Evolutionary conservation across 768 basidiomycete species (phyloP).

Genomic region (Tulasnella sp.): DNA sequence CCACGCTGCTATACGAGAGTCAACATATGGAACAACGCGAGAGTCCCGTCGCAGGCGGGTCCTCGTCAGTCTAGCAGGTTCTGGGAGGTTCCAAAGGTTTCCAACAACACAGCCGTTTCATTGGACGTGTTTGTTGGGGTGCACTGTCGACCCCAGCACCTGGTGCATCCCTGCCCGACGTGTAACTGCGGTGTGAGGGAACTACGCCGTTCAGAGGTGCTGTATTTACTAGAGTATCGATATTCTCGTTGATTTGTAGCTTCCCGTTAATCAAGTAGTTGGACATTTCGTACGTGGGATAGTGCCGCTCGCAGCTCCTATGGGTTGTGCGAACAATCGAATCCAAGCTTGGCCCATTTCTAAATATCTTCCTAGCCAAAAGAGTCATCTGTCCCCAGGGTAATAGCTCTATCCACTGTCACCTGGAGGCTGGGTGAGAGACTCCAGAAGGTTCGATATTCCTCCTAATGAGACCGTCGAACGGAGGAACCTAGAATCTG

Average conservation of each 20-base stretch:
- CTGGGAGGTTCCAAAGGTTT: neutral
- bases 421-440: too few species aligned
- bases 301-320: too few species aligned
- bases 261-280: neutral
- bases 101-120: neutral
- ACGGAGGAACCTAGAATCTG: too few species aligned
- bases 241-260: neutral
- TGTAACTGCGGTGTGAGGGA: neutral
- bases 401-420: neutral
- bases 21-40: neutral
- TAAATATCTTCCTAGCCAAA: too few species aligned
- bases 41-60: neutral
- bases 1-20: neutral
- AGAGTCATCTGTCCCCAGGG: too few species aligned
- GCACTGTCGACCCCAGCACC: neutral
- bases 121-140: constrained; percentile 8
- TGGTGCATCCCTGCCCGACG: neutral
- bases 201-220: neutral
- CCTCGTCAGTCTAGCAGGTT: neutral
- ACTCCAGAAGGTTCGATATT: too few species aligned
- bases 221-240: neutral
- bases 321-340: too few species aligned
- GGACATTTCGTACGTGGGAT: too few species aligned
- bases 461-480: too few species aligned
- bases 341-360: too few species aligned